Evolutionary conservation across 257 asterid species (phyloP).

Genomic region (Salvia hispanica): DNA sequence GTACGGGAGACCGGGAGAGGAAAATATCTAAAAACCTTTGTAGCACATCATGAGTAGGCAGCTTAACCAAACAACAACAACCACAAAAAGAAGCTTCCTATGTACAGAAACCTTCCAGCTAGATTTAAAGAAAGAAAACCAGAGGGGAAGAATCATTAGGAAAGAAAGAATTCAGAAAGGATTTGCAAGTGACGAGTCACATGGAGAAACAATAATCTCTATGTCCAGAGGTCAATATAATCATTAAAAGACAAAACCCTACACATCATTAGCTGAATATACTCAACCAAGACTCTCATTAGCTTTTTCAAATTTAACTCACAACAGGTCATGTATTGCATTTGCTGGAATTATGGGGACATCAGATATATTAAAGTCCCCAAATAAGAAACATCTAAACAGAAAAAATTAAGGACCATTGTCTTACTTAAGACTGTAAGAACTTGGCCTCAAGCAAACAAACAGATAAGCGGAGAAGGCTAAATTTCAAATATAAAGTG

Average conservation of each 20-base stretch:
- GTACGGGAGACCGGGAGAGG: too few species aligned
- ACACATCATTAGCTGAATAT: not conserved
- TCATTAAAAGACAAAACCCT: not conserved
- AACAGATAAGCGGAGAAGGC: conserved; percentile 11
- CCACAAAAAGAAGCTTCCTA: not conserved
- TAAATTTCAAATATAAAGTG: conserved; percentile 15
- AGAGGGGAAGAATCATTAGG: not conserved
- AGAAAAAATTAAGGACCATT: conserved; percentile 5
- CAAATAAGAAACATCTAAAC: not conserved
- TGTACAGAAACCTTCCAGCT: not conserved
- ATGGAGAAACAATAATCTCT: not conserved
- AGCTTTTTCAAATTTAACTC: not conserved
- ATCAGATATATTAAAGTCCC: not conserved
- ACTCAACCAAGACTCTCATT: not conserved
- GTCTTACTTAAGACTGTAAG: conserved; percentile 13
- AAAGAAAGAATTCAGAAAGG: not conserved
- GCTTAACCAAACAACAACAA: not conserved
- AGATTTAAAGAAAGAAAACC: not conserved
- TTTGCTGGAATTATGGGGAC: not conserved
- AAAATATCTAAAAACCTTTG: not conserved
- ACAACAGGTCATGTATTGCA: not conserved
- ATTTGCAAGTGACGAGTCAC: not conserved
- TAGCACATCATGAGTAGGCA: not conserved
- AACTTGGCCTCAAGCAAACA: conserved; percentile 12
- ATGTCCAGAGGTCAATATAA: not conserved